phyloP scores from a whole-genome alignment of 768 basidiomycete genomes.

The Pulveroboletus sp. region DNA sequence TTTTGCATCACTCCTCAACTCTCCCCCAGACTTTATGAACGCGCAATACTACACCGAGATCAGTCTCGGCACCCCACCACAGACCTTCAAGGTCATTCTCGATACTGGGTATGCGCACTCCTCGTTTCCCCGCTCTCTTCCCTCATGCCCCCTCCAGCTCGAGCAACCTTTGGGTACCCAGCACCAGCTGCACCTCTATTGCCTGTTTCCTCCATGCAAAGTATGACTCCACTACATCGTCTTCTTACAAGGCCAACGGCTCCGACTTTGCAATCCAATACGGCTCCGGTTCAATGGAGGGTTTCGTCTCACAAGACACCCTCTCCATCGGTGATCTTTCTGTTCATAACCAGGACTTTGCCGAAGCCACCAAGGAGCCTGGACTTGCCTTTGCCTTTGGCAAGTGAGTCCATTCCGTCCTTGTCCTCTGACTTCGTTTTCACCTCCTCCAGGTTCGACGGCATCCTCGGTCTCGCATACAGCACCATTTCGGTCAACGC shows the following conservation, averaged over 20 bases:
- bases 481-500: conserved; percentile 94
- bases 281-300: conserved; percentile 95
- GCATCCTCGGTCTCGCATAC: conserved; percentile 90
- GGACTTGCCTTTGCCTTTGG: conserved; percentile 97
- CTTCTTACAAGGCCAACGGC: conserved; percentile 87
- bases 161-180: conserved; percentile 94
- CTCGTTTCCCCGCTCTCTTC: conserved; percentile 16
- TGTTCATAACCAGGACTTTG: conserved; percentile 79
- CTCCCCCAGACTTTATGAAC: conserved; percentile 83
- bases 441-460: conserved; percentile 69
- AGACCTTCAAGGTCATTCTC: conserved; percentile 89
- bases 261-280: conserved; percentile 87
- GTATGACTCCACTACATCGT: conserved; percentile 77
- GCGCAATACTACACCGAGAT: conserved; percentile 96
- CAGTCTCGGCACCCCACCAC: conserved; percentile 75
- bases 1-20: neutral
- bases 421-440: neutral
- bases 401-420: conserved; percentile 52
- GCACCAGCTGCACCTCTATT: conserved; percentile 74
- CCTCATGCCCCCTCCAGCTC: conserved; percentile 45
- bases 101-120: conserved; percentile 70
- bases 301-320: conserved; percentile 83
- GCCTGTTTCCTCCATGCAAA: conserved; percentile 93
- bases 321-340: conserved; percentile 79
- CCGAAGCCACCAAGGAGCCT: conserved; percentile 93